Evolutionary conservation across 139 green algal species (phyloP), one percentile per base, ranked within the genome.

Genomic region (Yamagishiella unicocca): DNA sequence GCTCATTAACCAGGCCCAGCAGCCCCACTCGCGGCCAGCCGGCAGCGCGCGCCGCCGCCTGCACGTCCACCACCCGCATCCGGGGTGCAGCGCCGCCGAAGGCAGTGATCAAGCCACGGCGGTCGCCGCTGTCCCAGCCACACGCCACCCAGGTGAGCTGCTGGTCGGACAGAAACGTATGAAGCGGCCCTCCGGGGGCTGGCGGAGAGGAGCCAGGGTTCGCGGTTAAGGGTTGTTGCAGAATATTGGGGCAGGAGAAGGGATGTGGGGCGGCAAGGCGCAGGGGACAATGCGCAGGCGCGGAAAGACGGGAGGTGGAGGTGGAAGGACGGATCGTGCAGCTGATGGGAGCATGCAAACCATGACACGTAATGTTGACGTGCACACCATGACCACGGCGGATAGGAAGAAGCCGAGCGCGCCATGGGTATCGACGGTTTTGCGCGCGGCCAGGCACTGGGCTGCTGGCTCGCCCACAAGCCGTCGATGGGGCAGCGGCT

Each of bases 1-100:
- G 2, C 4, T 73, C 71, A 24, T 29, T 27, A 2, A 53, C 83
- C 73, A 89, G 40, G 0, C 67, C 31, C 54, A 38, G 31, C 38
- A 89, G 72, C 1, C 83, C 83, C 54, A 83, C 55, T 0, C 72
- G 83, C 1, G 35, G 55, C 71, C 77, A 76, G 19, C 83, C 83
- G 2, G 68, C 77, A 0, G 83, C 83, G 3, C 33, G 29, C 17
- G 83, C 83, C 72, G 77, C 71, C 42, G 29, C 40, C 31, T 74
- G 71, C 72, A 83, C 73, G 33, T 67, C 83, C 37, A 79, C 37
- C 58, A 81, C 73, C 21, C 27, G 46, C 71, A 45, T 74, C 37
- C 38, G 46, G 5, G 42, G 5, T 17, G 37, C 14, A 4, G 12
- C 21, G 38, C 38, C 68, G 61, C 83, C 71, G 5, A 89, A 43